Evolutionary conservation across 1,284 basidiomycete species (phyloP).

Genomic region (Ceratobasidium sp.): DNA sequence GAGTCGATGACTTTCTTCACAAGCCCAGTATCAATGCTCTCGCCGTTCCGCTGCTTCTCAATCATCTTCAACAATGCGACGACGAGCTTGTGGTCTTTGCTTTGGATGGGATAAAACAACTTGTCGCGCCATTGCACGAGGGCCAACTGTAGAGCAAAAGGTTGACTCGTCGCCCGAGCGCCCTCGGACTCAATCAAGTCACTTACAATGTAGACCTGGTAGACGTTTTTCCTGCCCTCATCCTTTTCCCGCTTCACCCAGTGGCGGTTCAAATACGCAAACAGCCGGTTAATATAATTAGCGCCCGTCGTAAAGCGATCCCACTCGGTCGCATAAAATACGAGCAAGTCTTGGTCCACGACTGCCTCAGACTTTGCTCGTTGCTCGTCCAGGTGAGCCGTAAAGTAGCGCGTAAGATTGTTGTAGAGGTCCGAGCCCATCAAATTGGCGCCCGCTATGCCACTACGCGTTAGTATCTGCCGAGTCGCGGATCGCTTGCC

Average conservation of each 20-base stretch:
- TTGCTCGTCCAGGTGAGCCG: slow-evolving; percentile 73
- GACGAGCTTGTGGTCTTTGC: slow-evolving; percentile 80
- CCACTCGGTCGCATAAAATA: slow-evolving; percentile 94
- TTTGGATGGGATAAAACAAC: slow-evolving; percentile 89
- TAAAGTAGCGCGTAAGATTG: slow-evolving; percentile 85
- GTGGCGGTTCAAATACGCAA: slow-evolving; percentile 96
- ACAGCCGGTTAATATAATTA: slow-evolving; percentile 93
- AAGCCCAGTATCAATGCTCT: slow-evolving; percentile 89
- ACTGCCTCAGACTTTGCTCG: slow-evolving; percentile 79
- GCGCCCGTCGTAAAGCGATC: slow-evolving; percentile 96
- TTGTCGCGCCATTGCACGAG: slow-evolving; percentile 94
- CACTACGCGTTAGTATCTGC: slow-evolving; percentile 20
- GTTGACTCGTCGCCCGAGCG: background rate
- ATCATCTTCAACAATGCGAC: slow-evolving; percentile 88
- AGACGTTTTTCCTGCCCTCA: slow-evolving; percentile 94
- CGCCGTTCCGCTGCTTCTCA: slow-evolving; percentile 92
- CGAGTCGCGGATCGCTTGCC: background rate
- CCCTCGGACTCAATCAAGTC: background rate
- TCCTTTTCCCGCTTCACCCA: slow-evolving; percentile 99
- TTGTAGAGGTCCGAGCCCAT: slow-evolving; percentile 96
- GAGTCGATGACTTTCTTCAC: slow-evolving; percentile 97
- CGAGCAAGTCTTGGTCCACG: slow-evolving; percentile 85
- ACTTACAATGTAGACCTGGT: slow-evolving; percentile 93
- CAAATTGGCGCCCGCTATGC: slow-evolving; percentile 84
- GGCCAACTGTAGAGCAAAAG: slow-evolving; percentile 69